These are phyloP conservation scores for Solanum paucissectum DNA, from an alignment of 257 asterid genomes.

Conservation along the genomic window DNA sequence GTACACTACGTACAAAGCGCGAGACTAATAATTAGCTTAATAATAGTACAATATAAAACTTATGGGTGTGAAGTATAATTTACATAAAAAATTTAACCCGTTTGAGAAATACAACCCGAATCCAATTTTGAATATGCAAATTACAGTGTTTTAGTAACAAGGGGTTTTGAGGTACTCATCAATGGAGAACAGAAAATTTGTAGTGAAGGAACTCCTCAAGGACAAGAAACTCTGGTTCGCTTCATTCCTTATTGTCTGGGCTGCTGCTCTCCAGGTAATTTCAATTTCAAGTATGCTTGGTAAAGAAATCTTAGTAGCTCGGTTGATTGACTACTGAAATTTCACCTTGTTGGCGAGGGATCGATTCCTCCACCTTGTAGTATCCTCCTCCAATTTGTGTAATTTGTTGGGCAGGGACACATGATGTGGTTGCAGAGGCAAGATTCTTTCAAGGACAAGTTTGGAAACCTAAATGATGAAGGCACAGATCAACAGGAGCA, in stretches of 20 bases:
- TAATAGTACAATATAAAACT: not conserved
- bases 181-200: slow-evolving; percentile 42
- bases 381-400: not conserved
- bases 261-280: slow-evolving; percentile 78
- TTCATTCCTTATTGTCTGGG: slow-evolving; percentile 70
- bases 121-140: not conserved
- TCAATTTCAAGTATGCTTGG: not conserved
- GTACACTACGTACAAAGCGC: not conserved
- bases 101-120: not conserved
- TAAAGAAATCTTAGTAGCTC: not conserved
- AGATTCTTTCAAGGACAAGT: slow-evolving; percentile 72
- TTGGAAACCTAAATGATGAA: slow-evolving; percentile 25
- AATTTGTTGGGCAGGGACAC: slow-evolving; percentile 44
- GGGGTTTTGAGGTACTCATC: slow-evolving; percentile 5
- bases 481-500: slow-evolving; percentile 8
- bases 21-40: not conserved
- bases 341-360: not conserved
- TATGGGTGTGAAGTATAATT: not conserved
- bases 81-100: not conserved
- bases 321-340: not conserved
- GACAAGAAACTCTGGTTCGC: slow-evolving; percentile 70
- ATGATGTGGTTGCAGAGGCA: slow-evolving; percentile 88
- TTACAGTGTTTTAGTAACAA: not conserved
- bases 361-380: not conserved
- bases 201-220: slow-evolving; percentile 44